Conservation (phyloP, 495 filamentous ascomycete species). For the Hyaloscypha variabilis region DNA sequence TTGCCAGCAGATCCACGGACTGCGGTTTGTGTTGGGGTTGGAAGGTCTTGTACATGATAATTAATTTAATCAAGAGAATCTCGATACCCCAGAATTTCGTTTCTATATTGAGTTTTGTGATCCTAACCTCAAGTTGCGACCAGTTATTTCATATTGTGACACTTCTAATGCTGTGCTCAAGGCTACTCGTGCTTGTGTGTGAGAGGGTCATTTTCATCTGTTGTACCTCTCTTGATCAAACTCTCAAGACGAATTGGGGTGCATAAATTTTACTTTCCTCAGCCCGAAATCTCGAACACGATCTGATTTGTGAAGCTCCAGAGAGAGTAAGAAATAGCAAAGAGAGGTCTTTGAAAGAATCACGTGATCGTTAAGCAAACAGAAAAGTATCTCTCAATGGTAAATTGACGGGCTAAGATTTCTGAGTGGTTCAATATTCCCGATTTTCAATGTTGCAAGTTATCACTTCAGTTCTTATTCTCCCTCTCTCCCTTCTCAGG, state of each 20-base stretch:
- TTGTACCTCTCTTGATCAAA: not conserved
- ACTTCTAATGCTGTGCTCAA: not conserved
- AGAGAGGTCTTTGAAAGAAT: too few species aligned
- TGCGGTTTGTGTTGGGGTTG: constrained; percentile 50
- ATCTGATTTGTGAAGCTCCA: too few species aligned
- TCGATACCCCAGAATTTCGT: not conserved
- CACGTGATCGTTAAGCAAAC: too few species aligned
- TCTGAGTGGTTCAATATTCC: too few species aligned
- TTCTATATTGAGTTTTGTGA: not conserved
- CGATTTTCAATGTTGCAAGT: too few species aligned
- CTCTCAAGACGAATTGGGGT: not conserved
- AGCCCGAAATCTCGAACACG: not conserved
- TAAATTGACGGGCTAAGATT: too few species aligned
- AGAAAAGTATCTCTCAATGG: too few species aligned
- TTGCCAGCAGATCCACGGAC: constrained; percentile 40
- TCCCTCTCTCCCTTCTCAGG: not conserved
- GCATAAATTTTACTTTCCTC: not conserved
- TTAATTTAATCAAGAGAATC: constrained; percentile 30
- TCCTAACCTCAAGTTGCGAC: not conserved
- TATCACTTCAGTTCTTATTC: too few species aligned
- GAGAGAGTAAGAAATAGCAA: too few species aligned
- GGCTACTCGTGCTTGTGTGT: not conserved
- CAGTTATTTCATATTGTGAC: not conserved
- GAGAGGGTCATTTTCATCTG: not conserved
- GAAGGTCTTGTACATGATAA: constrained; percentile 52